These are phyloP conservation scores for Epichloe sylvatica DNA, from an alignment of 2,329 filamentous ascomycete species.

Conservation along the genomic window DNA sequence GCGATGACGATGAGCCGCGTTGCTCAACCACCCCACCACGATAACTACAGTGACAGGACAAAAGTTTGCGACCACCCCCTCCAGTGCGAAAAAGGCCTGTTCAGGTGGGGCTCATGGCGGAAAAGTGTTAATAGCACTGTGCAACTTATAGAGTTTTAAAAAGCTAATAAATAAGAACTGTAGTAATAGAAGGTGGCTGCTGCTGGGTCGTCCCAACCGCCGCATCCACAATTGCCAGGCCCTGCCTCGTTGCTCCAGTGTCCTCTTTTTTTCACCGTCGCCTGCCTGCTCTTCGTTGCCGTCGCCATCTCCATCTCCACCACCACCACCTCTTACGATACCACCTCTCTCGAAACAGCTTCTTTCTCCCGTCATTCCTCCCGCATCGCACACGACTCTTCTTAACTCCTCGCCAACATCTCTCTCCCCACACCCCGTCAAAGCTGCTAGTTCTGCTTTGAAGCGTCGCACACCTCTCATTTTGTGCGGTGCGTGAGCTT, in stretches of 20 bases:
- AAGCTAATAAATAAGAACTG: too few relatives aligned
- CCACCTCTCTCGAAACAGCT: slow-evolving; percentile 1
- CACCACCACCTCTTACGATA: slow-evolving; percentile 1
- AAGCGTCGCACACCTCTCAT: slow-evolving; percentile 12
- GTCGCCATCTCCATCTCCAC: neutral
- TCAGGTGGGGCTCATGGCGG: too few relatives aligned
- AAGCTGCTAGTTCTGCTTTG: slow-evolving; percentile 4
- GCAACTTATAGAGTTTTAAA: too few relatives aligned
- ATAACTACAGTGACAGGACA: too few relatives aligned
- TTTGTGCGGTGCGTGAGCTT: slow-evolving; percentile 15
- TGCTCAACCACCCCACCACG: too few relatives aligned
- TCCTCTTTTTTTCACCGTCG: neutral
- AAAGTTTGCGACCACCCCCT: too few relatives aligned
- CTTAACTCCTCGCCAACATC: neutral
- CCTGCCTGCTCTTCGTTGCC: neutral
- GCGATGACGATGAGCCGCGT: too few relatives aligned
- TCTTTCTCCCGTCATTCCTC: slow-evolving; percentile 4
- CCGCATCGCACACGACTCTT: slow-evolving; percentile 5
- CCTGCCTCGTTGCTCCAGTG: neutral
- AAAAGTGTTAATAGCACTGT: too few relatives aligned
- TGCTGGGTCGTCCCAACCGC: neutral
- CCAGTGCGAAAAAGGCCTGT: too few relatives aligned
- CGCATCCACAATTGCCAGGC: neutral
- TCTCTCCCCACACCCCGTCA: neutral
- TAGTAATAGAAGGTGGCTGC: neutral